Conservation (phyloP, 2,329 filamentous ascomycete species). For the Calonectria henricotiae region DNA sequence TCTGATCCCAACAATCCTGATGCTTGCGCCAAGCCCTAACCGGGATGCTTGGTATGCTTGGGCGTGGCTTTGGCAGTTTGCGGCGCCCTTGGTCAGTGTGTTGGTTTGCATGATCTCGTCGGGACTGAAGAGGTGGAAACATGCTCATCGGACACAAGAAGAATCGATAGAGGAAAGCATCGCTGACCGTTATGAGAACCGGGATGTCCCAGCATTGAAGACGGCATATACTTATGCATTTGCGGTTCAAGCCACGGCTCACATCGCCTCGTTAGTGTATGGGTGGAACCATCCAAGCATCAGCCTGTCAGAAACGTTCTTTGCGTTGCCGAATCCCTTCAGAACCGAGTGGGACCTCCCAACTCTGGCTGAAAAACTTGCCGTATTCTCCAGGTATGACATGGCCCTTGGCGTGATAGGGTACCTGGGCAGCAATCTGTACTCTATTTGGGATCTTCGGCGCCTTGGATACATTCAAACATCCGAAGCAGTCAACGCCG, state of each 20-base stretch:
- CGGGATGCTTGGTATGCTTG: background rate
- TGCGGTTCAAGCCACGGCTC: constrained; percentile 1
- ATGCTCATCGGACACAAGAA: background rate
- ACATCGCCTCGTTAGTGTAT: background rate
- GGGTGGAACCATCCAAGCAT: background rate
- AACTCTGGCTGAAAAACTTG: background rate
- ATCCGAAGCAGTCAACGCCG: background rate
- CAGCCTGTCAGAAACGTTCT: background rate
- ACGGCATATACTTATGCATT: constrained; percentile 10
- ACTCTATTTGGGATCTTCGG: constrained; percentile 5
- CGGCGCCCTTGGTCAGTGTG: background rate
- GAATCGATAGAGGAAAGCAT: background rate
- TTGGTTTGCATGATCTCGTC: background rate
- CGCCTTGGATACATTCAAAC: constrained; percentile 11
- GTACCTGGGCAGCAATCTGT: background rate
- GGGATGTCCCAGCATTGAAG: background rate
- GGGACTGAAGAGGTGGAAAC: background rate
- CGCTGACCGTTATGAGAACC: background rate
- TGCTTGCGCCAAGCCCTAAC: background rate
- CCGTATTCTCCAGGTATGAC: constrained; percentile 8
- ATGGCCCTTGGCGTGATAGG: background rate
- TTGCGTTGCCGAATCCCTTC: constrained; percentile 1
- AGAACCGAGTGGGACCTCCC: background rate
- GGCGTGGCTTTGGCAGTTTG: background rate
- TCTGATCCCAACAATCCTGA: background rate